phyloP scores from a whole-genome alignment of 495 filamentous ascomycete genomes.

The Hypoxylon lienhwacheense region DNA sequence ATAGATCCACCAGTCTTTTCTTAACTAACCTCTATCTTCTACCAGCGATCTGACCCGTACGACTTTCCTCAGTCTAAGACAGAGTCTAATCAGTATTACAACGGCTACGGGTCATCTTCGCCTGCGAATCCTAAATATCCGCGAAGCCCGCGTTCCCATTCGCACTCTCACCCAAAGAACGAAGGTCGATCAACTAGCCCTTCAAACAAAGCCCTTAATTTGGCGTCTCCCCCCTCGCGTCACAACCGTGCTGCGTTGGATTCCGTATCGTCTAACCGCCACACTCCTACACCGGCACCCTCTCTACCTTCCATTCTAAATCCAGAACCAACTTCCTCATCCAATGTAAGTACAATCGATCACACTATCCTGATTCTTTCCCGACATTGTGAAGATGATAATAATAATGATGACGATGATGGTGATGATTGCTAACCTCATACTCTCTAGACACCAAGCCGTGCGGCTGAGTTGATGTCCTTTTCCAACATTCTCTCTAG shows the following conservation, averaged over 20 bases:
- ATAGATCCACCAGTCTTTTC: slow-evolving; percentile 8
- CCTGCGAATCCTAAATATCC: slow-evolving; percentile 59
- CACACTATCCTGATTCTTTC: neutral
- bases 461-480: slow-evolving; percentile 82
- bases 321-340: slow-evolving; percentile 46
- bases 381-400: neutral
- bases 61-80: slow-evolving; percentile 46
- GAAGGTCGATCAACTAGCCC: slow-evolving; percentile 57
- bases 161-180: slow-evolving; percentile 57
- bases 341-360: slow-evolving; percentile 42
- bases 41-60: slow-evolving; percentile 56
- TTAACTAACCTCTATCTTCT: slow-evolving; percentile 31
- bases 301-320: slow-evolving; percentile 47
- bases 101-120: slow-evolving; percentile 60
- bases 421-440: slow-evolving; percentile 19
- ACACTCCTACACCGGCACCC: slow-evolving; percentile 49
- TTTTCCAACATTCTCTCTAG: slow-evolving; percentile 87
- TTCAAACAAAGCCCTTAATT: slow-evolving; percentile 54
- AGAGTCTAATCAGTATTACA: slow-evolving; percentile 51
- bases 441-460: slow-evolving; percentile 58
- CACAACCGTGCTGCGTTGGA: slow-evolving; percentile 45
- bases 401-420: slow-evolving; percentile 7
- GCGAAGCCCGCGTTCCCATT: slow-evolving; percentile 57
- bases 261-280: slow-evolving; percentile 46
- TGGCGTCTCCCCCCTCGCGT: slow-evolving; percentile 49